Conservation (phyloP, 164 flowering plant genomes). For the Stephania japonica region DNA sequence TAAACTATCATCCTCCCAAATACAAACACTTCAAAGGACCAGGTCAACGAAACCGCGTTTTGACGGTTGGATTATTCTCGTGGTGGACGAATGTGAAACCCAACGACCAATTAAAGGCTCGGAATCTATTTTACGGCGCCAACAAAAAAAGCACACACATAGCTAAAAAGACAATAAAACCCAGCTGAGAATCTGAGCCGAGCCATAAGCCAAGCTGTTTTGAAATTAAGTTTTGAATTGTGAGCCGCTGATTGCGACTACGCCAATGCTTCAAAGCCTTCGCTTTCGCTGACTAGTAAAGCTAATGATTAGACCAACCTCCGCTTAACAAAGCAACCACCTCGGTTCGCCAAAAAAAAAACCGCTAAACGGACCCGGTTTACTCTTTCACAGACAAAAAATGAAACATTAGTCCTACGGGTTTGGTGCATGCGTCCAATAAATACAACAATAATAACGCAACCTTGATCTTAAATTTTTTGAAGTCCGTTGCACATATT, state of each 20-base stretch:
- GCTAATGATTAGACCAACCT: constrained; percentile 48
- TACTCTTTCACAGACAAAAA: background rate
- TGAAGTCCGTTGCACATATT: no score
- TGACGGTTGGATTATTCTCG: background rate
- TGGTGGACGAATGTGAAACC: background rate
- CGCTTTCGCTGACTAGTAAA: constrained; percentile 32
- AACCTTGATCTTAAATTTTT: no score
- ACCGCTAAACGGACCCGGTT: constrained; percentile 13
- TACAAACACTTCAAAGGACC: no score
- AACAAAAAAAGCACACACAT: background rate
- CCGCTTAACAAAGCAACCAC: constrained; percentile 27
- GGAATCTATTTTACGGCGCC: background rate
- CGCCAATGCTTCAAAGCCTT: constrained; percentile 15
- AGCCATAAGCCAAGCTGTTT: background rate
- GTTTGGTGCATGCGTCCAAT: no score
- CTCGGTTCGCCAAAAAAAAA: background rate
- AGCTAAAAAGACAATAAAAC: background rate
- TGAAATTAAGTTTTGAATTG: no score
- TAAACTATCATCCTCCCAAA: no score
- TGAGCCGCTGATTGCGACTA: constrained; percentile 27
- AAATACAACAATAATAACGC: no score
- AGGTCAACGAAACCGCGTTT: background rate
- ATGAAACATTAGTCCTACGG: no score
- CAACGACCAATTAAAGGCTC: background rate
- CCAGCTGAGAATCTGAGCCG: background rate